Evolutionary conservation across 169 alveolate species (phyloP).

Genomic region (Cryptosporidium muris): DNA sequence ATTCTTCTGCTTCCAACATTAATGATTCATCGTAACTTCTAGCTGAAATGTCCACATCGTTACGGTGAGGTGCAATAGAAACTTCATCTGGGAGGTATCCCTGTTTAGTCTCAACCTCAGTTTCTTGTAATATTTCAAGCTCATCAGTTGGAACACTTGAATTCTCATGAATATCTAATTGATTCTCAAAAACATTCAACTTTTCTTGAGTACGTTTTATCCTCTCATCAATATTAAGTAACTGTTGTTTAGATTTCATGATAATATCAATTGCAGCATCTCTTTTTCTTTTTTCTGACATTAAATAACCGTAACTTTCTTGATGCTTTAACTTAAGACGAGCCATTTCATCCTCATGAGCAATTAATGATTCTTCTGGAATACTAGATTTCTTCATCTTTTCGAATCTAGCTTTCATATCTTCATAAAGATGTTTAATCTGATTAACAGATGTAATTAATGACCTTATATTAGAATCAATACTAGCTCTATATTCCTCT

Average conservation of each 20-base stretch:
- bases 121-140: conserved; percentile 33
- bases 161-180: conserved; percentile 63
- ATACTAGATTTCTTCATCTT: conserved; percentile 45
- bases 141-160: conserved; percentile 46
- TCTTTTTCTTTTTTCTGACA: conserved; percentile 66
- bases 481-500: conserved; percentile 34
- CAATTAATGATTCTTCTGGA: conserved; percentile 50
- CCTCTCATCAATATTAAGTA: conserved; percentile 52
- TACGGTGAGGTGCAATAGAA: conserved; percentile 37
- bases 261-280: conserved; percentile 35
- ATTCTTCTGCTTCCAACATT: conserved; percentile 67
- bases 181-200: conserved; percentile 33
- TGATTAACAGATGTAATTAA: conserved; percentile 54
- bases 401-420: conserved; percentile 21
- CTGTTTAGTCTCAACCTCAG: conserved; percentile 45
- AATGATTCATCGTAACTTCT: conserved; percentile 28
- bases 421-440: conserved; percentile 24
- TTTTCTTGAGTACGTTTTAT: conserved; percentile 60
- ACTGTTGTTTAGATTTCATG: conserved; percentile 40
- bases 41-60: conserved; percentile 42
- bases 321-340: conserved; percentile 39
- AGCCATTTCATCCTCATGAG: conserved; percentile 66
- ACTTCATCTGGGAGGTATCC: conserved; percentile 30
- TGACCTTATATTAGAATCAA: conserved; percentile 28
- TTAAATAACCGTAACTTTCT: conserved; percentile 53